These are phyloP conservation scores for Phytophthora fragariae DNA, from an alignment of 352 stramenopile genomes.

Conservation along the genomic window DNA sequence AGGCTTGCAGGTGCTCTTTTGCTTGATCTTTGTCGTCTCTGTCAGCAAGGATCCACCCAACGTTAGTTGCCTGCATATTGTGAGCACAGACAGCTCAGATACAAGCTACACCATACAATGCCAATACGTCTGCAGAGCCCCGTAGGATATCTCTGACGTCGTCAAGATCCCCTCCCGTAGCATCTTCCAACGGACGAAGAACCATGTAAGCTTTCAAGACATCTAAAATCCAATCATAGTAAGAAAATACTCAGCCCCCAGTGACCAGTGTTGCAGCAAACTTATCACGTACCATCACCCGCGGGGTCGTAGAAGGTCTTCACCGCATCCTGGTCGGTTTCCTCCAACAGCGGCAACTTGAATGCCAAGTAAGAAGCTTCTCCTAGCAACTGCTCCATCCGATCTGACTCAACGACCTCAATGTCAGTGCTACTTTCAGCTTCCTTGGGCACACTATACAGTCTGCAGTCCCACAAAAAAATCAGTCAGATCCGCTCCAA, in stretches of 20 bases:
- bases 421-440: conserved; percentile 14
- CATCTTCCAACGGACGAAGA: conserved; percentile 40
- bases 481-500: conserved; percentile 1
- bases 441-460: conserved; percentile 22
- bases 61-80: background rate
- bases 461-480: conserved; percentile 21
- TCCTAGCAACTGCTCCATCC: conserved; percentile 34
- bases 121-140: conserved; percentile 11
- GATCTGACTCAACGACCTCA: conserved; percentile 12
- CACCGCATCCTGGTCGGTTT: conserved; percentile 23
- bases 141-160: conserved; percentile 32
- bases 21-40: conserved; percentile 41
- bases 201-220: conserved; percentile 44
- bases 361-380: conserved; percentile 41
- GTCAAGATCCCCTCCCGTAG: conserved; percentile 28
- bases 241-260: background rate
- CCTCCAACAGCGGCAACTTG: conserved; percentile 24
- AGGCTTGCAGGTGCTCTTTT: conserved; percentile 36
- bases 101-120: conserved; percentile 22
- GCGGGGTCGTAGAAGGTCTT: conserved; percentile 41
- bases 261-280: background rate
- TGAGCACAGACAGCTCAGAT: background rate
- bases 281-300: conserved; percentile 19
- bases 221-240: conserved; percentile 32
- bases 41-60: conserved; percentile 4